These are phyloP conservation scores for Tolypocladium amazonense DNA, from an alignment of 2,329 filamentous ascomycete genomes.

Conservation along the genomic window DNA sequence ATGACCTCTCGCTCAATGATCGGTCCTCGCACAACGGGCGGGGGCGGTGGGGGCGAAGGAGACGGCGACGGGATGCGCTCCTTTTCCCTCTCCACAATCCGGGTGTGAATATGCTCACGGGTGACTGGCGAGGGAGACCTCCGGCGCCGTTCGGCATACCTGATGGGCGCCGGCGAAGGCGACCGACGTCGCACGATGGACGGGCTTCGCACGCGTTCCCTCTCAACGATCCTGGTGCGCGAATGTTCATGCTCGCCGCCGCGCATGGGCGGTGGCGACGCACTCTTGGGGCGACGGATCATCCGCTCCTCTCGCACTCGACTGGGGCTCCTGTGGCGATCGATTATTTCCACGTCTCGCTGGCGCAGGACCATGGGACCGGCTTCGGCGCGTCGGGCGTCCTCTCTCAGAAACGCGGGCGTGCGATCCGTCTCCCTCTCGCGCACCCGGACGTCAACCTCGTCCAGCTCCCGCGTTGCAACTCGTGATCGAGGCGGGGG, in stretches of 20 bases:
- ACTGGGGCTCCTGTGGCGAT: conserved; percentile 35
- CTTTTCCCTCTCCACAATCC: conserved; percentile 37
- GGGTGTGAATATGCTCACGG: conserved; percentile 35
- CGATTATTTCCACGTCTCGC: conserved; percentile 44
- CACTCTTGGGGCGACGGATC: conserved; percentile 31
- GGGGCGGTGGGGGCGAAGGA: conserved; percentile 48
- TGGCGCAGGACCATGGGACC: conserved; percentile 44
- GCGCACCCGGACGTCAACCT: conserved; percentile 30
- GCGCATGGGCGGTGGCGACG: conserved; percentile 23
- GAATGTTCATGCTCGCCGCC: conserved; percentile 22
- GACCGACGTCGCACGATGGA: conserved; percentile 18
- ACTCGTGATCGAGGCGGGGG: conserved; percentile 15
- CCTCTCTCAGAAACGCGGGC: conserved; percentile 41
- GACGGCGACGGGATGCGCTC: conserved; percentile 33
- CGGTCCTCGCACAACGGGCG: conserved; percentile 60
- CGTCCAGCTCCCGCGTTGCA: conserved; percentile 16
- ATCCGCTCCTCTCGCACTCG: conserved; percentile 32
- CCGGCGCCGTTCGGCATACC: conserved; percentile 26
- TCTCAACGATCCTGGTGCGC: conserved; percentile 26
- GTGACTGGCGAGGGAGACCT: conserved; percentile 28
- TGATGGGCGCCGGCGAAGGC: conserved; percentile 17
- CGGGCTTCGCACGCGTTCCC: conserved; percentile 26
- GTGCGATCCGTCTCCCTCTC: conserved; percentile 33
- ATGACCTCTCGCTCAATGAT: conserved; percentile 83
- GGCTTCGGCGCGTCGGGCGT: conserved; percentile 33